phyloP scores from a whole-genome alignment of 2,329 filamentous ascomycete species.

The Zymoseptoria tritici region DNA sequence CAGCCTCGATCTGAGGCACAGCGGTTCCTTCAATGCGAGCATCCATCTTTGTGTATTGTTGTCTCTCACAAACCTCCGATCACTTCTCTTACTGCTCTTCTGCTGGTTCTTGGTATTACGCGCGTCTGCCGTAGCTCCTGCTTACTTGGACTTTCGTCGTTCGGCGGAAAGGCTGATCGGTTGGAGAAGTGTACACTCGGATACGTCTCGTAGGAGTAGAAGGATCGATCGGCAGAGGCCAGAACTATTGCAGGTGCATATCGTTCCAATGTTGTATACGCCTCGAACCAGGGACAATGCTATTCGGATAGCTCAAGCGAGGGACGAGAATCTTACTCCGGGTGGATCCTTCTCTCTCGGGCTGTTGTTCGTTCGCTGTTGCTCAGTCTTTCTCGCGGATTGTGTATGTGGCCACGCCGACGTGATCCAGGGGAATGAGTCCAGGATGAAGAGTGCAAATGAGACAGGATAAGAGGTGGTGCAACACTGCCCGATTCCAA shows the following conservation, averaged over 20 bases:
- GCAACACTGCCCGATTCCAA: not conserved
- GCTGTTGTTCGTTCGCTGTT: not conserved
- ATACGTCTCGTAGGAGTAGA: not conserved
- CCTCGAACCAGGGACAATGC: not conserved
- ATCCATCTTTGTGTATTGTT: slow-evolving; percentile 8
- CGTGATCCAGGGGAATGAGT: not conserved
- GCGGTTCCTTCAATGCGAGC: slow-evolving; percentile 5
- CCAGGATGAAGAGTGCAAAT: not conserved
- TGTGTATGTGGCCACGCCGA: not conserved
- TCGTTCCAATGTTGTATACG: not conserved
- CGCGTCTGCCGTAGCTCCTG: not conserved
- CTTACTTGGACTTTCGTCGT: not conserved
- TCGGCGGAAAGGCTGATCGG: not conserved
- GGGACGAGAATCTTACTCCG: not conserved
- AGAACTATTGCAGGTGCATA: not conserved
- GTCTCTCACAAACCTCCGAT: slow-evolving; percentile 14
- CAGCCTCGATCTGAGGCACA: slow-evolving; percentile 1
- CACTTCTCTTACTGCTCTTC: slow-evolving; percentile 8
- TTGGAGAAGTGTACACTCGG: not conserved
- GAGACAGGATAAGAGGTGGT: not conserved
- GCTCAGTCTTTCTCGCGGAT: not conserved
- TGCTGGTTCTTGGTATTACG: slow-evolving; percentile 6
- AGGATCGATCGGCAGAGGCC: not conserved
- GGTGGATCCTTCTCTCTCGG: not conserved
- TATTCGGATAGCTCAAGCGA: not conserved